phyloP scores from a whole-genome alignment of 2,329 filamentous ascomycete genomes.

The Fusarium sp. region DNA sequence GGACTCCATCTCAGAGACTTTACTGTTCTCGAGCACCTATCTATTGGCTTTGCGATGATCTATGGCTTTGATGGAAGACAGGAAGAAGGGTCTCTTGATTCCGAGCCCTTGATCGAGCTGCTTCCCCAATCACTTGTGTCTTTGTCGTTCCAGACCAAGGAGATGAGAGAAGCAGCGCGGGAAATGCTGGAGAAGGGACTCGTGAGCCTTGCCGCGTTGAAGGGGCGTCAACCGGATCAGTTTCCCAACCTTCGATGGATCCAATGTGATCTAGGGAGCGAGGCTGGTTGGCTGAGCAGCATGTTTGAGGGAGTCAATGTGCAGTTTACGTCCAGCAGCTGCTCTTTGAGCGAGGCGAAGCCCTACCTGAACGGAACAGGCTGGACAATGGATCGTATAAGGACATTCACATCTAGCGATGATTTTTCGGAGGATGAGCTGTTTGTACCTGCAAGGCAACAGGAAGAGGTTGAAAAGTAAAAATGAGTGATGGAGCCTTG shows the following conservation, averaged over 20 bases:
- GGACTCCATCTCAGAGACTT: conserved; percentile 6
- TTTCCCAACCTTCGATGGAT: conserved; percentile 3
- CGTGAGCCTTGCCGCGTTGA: background rate
- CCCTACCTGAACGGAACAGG: background rate
- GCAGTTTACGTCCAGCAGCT: background rate
- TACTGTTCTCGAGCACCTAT: conserved; percentile 8
- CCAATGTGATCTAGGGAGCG: background rate
- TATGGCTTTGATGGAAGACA: background rate
- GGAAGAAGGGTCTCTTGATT: background rate
- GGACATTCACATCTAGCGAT: background rate
- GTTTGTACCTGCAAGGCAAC: background rate
- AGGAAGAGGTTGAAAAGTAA: background rate
- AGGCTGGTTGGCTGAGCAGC: background rate
- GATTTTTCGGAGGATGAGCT: background rate
- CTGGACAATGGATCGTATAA: background rate
- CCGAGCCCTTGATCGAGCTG: background rate
- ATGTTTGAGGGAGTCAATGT: background rate
- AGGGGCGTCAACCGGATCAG: background rate
- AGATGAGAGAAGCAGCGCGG: background rate
- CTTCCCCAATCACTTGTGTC: conserved; percentile 11
- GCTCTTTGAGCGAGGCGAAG: background rate
- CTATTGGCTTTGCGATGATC: conserved; percentile 1
- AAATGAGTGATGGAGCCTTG: background rate
- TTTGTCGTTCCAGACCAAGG: background rate
- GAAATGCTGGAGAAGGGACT: conserved; percentile 3